Conservation (phyloP, 306 rosid species). For the Dalbergia cultrata region DNA sequence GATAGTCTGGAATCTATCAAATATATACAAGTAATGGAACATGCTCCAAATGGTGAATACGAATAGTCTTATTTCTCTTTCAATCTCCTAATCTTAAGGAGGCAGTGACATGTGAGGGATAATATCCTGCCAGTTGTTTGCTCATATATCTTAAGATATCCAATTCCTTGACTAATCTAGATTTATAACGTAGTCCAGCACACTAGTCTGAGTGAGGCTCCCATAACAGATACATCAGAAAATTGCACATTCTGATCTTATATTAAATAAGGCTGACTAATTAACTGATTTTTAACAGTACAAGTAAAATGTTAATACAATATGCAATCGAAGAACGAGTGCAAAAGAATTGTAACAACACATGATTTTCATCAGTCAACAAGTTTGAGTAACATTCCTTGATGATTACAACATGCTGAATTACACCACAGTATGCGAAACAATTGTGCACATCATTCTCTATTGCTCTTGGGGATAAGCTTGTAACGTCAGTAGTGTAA, state of each 20-base stretch:
- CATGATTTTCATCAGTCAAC: slow-evolving; percentile 39
- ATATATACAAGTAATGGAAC: slow-evolving; percentile 11
- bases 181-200: background rate
- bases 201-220: slow-evolving; percentile 16
- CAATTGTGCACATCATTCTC: slow-evolving; percentile 76
- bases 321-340: background rate
- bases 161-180: background rate
- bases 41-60: background rate
- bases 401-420: slow-evolving; percentile 80
- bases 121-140: background rate
- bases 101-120: slow-evolving; percentile 20
- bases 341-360: background rate
- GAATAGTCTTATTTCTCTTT: slow-evolving; percentile 3
- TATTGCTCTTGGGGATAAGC: slow-evolving; percentile 77
- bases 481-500: slow-evolving; percentile 80
- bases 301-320: slow-evolving; percentile 17
- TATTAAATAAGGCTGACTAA: background rate
- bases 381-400: slow-evolving; percentile 57
- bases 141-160: slow-evolving; percentile 15
- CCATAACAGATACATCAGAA: slow-evolving; percentile 1
- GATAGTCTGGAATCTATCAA: slow-evolving; percentile 23
- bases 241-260: background rate
- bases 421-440: slow-evolving; percentile 77
- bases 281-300: background rate
- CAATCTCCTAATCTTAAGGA: background rate